Evolutionary conservation across 2,329 filamentous ascomycete species (phyloP).

Genomic region (Juglanconis sp.): DNA sequence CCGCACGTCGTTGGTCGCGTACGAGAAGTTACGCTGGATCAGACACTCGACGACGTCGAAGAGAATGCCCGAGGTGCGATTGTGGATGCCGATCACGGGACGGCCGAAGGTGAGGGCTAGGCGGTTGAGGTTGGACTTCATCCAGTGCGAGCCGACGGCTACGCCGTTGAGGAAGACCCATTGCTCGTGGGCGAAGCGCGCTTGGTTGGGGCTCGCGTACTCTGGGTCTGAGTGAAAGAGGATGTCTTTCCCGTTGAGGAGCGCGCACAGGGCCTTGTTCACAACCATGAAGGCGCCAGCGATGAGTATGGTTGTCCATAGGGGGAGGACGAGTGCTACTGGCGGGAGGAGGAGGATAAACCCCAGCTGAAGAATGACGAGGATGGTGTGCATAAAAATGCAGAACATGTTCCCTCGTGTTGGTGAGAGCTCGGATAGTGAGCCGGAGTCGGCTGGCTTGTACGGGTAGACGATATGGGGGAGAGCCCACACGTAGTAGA

Average conservation of each 20-base stretch:
- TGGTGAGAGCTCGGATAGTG: constrained; percentile 63
- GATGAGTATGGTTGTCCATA: constrained; percentile 43
- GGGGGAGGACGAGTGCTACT: constrained; percentile 42
- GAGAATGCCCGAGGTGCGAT: constrained; percentile 68
- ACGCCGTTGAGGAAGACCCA: constrained; percentile 83
- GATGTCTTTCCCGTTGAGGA: constrained; percentile 50
- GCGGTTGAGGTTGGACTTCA: constrained; percentile 68
- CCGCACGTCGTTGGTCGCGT: constrained; percentile 66
- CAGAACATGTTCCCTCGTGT: constrained; percentile 55
- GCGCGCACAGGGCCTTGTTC: constrained; percentile 49
- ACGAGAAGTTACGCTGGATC: constrained; percentile 70
- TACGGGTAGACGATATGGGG: constrained; percentile 62
- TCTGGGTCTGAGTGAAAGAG: constrained; percentile 51
- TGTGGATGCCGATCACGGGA: constrained; percentile 70
- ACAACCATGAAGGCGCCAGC: constrained; percentile 43
- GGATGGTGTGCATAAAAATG: constrained; percentile 54
- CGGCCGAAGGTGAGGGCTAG: constrained; percentile 70
- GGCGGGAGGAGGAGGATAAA: constrained; percentile 58
- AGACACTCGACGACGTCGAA: constrained; percentile 78
- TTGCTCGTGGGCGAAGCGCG: constrained; percentile 50
- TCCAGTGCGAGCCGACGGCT: constrained; percentile 60
- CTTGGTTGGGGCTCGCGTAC: constrained; percentile 51
- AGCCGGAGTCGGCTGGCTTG: constrained; percentile 46
- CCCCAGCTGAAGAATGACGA: constrained; percentile 55
- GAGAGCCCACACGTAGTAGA: constrained; percentile 52